A percentile compares a stretch with the other conserved stretches of the same genome.
Conservation (phyloP, 1,284 basidiomycete species). For the Uromyces viciae-fabae region DNA sequence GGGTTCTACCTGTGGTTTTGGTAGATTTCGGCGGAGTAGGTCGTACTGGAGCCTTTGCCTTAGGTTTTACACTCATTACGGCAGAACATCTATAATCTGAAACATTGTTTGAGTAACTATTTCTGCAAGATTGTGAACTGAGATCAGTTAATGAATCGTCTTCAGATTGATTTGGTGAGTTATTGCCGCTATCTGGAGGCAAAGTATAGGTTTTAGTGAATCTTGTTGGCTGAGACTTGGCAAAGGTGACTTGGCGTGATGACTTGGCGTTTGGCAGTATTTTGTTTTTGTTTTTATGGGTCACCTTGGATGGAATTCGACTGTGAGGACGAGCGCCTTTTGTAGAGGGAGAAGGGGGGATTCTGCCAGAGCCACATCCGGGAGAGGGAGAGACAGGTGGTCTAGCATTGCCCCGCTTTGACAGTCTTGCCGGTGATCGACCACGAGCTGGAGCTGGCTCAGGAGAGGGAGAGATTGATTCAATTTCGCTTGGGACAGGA, state of each 20-base stretch:
- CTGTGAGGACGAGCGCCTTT: not conserved
- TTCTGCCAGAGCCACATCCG: not conserved
- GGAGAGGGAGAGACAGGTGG: not conserved
- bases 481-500: not conserved
- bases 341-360: not conserved
- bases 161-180: not conserved
- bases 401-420: not conserved
- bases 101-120: no score
- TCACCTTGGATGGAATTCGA: not conserved
- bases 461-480: not conserved
- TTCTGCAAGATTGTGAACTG: not conserved
- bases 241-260: not conserved
- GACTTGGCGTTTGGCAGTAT: not conserved
- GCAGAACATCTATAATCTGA: no score
- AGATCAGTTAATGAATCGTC: not conserved
- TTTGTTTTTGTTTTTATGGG: not conserved
- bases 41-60: no score
- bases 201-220: not conserved
- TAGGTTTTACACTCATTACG: no score
- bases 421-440: conserved; percentile 1
- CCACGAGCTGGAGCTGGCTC: not conserved
- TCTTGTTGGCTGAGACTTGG: not conserved
- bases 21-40: no score
- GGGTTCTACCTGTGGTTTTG: no score
- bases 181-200: not conserved